Conservation (phyloP, 306 rosid genomes). For the Vigna reflexopilosa region DNA sequence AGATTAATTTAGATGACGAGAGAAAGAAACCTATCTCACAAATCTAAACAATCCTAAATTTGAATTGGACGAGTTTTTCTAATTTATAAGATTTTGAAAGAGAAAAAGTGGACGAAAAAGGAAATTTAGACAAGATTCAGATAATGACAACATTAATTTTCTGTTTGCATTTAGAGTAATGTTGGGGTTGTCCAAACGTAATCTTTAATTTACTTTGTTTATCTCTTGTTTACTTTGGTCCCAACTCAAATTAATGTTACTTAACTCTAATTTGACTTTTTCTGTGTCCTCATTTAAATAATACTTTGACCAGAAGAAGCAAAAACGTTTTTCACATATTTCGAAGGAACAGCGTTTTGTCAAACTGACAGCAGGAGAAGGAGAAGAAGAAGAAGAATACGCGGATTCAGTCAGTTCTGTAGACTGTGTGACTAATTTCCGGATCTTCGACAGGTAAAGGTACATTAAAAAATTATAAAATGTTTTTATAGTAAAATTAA, state of each 20-base stretch:
- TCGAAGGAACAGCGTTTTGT: background rate
- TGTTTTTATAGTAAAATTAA: too few species aligned
- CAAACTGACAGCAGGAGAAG: background rate
- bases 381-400: background rate
- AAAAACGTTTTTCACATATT: background rate
- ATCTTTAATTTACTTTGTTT: background rate
- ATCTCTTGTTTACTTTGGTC: background rate
- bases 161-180: background rate
- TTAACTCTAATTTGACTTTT: background rate
- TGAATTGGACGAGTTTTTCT: too few species aligned
- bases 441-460: too few species aligned
- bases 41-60: too few species aligned
- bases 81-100: too few species aligned
- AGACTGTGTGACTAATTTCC: background rate
- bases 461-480: too few species aligned
- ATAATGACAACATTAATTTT: background rate
- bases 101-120: too few species aligned
- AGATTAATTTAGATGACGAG: too few species aligned
- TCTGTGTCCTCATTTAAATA: background rate
- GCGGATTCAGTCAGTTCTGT: background rate
- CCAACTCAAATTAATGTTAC: background rate
- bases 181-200: background rate
- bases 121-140: too few species aligned
- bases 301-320: constrained; percentile 1
- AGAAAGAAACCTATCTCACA: too few species aligned